These are phyloP conservation scores for Phytophthora rubi DNA, from an alignment of 352 stramenopile genomes.

Conservation along the genomic window DNA sequence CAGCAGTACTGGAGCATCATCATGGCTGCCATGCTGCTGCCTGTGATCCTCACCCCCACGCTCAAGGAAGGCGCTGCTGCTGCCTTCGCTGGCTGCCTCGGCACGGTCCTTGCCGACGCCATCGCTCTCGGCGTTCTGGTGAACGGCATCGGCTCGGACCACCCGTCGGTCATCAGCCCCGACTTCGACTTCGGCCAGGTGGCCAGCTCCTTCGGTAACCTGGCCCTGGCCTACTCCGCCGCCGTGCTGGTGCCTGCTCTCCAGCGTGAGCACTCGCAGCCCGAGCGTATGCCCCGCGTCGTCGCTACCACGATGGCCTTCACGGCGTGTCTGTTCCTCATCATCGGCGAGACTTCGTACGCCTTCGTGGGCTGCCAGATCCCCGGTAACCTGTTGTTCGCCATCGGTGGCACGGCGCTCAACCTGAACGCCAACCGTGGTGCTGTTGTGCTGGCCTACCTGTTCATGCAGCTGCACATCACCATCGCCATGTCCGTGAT, in stretches of 20 bases:
- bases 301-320: slow-evolving; percentile 58
- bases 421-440: slow-evolving; percentile 53
- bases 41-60: slow-evolving; percentile 63
- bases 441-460: slow-evolving; percentile 57
- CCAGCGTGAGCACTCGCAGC: slow-evolving; percentile 68
- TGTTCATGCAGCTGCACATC: slow-evolving; percentile 75
- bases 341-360: slow-evolving; percentile 51
- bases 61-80: slow-evolving; percentile 65
- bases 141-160: slow-evolving; percentile 47
- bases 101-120: slow-evolving; percentile 59
- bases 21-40: slow-evolving; percentile 59
- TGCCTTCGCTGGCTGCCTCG: slow-evolving; percentile 60
- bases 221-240: slow-evolving; percentile 63
- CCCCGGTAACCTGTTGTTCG: slow-evolving; percentile 64
- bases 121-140: slow-evolving; percentile 56
- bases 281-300: slow-evolving; percentile 61
- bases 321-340: slow-evolving; percentile 56
- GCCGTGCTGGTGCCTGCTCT: slow-evolving; percentile 66
- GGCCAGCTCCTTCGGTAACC: slow-evolving; percentile 63
- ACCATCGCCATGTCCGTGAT: slow-evolving; percentile 69
- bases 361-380: slow-evolving; percentile 68
- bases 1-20: slow-evolving; percentile 66
- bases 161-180: slow-evolving; percentile 44
- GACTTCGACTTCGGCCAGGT: slow-evolving; percentile 58
- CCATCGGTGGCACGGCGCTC: slow-evolving; percentile 52